Percentiles rank a stretch among this genome's conserved stretches.
Conservation (phyloP, 805 yeast genomes). For the Myxozyma lipomycoides region DNA sequence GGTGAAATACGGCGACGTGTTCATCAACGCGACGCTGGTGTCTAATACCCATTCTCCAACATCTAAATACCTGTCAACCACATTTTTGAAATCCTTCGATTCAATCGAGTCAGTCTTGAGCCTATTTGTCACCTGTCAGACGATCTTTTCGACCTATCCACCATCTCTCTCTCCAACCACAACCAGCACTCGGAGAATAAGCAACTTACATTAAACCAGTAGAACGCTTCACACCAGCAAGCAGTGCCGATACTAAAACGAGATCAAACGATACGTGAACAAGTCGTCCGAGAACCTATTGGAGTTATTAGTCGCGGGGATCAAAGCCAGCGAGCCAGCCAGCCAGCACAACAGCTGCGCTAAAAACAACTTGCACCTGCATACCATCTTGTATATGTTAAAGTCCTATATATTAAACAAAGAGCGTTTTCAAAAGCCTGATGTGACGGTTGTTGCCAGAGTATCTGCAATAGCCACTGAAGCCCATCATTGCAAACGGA, state of each 20-base stretch:
- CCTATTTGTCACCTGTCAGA: conserved; percentile 17
- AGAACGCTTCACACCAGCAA: conserved; percentile 81
- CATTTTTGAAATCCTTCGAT: conserved; percentile 43
- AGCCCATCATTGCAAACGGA: too few relatives aligned
- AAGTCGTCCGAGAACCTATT: conserved; percentile 49
- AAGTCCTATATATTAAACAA: too few relatives aligned
- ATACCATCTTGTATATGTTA: too few relatives aligned
- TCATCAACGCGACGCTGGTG: conserved; percentile 62
- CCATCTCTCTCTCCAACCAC: background rate
- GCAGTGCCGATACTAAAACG: conserved; percentile 68
- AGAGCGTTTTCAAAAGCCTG: too few relatives aligned
- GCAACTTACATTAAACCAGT: conserved; percentile 59
- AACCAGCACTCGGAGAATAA: conserved; percentile 2
- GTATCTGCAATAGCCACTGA: too few relatives aligned
- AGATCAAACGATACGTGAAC: conserved; percentile 75
- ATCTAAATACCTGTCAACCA: conserved; percentile 62
- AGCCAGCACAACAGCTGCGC: too few relatives aligned
- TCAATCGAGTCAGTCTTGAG: conserved; percentile 51
- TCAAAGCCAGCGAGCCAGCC: too few relatives aligned
- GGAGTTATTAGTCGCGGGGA: too few relatives aligned
- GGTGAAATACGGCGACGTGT: conserved; percentile 68
- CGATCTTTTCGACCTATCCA: too few relatives aligned
- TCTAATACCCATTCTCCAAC: conserved; percentile 85
- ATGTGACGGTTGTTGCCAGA: too few relatives aligned
- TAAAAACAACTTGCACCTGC: too few relatives aligned